Evolutionary conservation across 345 rosid species (phyloP), one percentile per base, ranked within the genome.

Genomic region (Gossypium raimondii): DNA sequence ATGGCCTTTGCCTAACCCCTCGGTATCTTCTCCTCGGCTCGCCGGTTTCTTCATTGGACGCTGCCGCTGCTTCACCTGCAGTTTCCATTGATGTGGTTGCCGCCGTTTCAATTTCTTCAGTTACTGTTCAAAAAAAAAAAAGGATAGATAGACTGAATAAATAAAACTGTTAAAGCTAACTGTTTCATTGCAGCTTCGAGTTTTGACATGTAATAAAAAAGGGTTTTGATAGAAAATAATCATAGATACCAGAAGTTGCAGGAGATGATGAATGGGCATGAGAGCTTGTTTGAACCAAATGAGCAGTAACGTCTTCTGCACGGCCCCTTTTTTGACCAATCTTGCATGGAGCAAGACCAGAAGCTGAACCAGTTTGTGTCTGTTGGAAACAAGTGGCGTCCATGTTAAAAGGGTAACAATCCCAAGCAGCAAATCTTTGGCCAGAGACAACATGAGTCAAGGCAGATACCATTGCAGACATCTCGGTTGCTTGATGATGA

Each of bases 1-100:
- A 89, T 0, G 97, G 98, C 61, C 97, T 85, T 78, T 91, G 94
- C 79, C 98, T 75, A 45, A 91, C 93, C 65, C 97, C 98, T 77
- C 98, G 86, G 79, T 89, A 91, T 81, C 87, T 84, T 72, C 87
- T 85, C 12, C 84, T 82, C 11, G 76, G 81, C 79, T 87, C 93
- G 8, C 82, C 86, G 16, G 73, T 50, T 65, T 82, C 90, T 55
- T 78, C 88, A 20, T n/a, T 1, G 11, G 84, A 50, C 1, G 52
- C 76, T 11, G 77, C 67, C 52, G 67, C 82, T 1, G 74, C 24
- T n/a, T 78, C 71, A 14, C 72, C 75, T 12, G 70, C 1, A 3
- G 75, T 10, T 24, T 72, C 77, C 14, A 63, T 5, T 12, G 72
- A 7, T 9, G 69, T 18, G 3, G 82, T 64, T 6, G 78, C 67